Evolutionary conservation across 768 basidiomycete species (phyloP).

Genomic region (Auriscalpium microsporum): DNA sequence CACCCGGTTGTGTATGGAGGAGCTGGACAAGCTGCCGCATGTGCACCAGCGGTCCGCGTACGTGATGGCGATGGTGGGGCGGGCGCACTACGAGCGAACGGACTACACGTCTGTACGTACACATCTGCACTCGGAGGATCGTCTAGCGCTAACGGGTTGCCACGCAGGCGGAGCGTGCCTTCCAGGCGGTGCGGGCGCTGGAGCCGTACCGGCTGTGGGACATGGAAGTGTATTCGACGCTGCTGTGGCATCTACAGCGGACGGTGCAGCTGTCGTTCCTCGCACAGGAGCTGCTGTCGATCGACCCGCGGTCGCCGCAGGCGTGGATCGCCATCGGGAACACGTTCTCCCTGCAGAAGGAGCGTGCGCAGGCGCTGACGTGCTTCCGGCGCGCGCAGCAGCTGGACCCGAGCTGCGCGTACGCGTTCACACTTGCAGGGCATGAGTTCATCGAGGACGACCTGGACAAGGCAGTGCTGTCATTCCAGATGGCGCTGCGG

Average conservation of each 20-base stretch:
- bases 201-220: conserved; percentile 88
- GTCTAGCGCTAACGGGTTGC: neutral
- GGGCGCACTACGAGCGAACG: conserved; percentile 82
- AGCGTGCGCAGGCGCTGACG: conserved; percentile 85
- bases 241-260: conserved; percentile 89
- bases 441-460: conserved; percentile 97
- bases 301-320: conserved; percentile 74
- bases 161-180: conserved; percentile 79
- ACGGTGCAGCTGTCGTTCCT: conserved; percentile 83
- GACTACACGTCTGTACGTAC: conserved; percentile 79
- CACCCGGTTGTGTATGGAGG: conserved; percentile 62
- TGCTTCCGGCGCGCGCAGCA: conserved; percentile 91
- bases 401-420: conserved; percentile 84
- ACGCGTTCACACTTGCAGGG: conserved; percentile 93
- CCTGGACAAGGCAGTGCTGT: conserved; percentile 81
- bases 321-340: conserved; percentile 98
- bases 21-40: conserved; percentile 68
- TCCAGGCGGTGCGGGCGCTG: conserved; percentile 67
- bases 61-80: conserved; percentile 76
- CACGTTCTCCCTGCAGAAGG: conserved; percentile 90
- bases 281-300: conserved; percentile 83
- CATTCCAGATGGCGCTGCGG: conserved; percentile 87
- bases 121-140: neutral
- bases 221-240: conserved; percentile 95
- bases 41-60: conserved; percentile 67